These are phyloP conservation scores for Diplodia sapinea DNA, from an alignment of 2,329 filamentous ascomycete genomes.

Conservation along the genomic window DNA sequence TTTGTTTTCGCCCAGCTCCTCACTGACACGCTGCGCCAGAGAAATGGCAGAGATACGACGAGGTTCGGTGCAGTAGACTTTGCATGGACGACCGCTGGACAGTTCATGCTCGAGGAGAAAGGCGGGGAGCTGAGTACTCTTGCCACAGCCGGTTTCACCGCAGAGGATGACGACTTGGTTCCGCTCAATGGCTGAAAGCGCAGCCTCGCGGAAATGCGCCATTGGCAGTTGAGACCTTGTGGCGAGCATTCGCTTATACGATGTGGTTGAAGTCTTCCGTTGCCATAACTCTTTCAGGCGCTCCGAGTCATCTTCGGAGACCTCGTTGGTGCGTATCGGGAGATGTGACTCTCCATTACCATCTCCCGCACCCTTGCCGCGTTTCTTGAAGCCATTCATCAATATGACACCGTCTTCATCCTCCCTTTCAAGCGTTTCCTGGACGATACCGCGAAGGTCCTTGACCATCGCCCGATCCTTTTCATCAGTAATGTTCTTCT, in stretches of 20 bases:
- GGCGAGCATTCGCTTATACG: conserved; percentile 79
- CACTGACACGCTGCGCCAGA: conserved; percentile 87
- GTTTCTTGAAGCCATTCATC: conserved; percentile 71
- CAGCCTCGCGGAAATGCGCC: conserved; percentile 80
- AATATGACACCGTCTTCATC: conserved; percentile 66
- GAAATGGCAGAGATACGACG: conserved; percentile 96
- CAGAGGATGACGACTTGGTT: conserved; percentile 92
- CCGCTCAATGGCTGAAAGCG: conserved; percentile 75
- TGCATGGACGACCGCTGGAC: conserved; percentile 78
- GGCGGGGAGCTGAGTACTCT: conserved; percentile 95
- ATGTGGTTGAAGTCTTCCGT: conserved; percentile 55
- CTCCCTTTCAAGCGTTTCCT: conserved; percentile 65
- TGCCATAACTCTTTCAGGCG: conserved; percentile 58
- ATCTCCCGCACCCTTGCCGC: conserved; percentile 41
- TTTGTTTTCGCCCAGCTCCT: conserved; percentile 86
- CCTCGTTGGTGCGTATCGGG: conserved; percentile 14
- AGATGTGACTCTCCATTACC: conserved; percentile 32
- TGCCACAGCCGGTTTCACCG: conserved; percentile 95
- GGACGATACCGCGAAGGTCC: conserved; percentile 72
- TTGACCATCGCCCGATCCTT: conserved; percentile 72
- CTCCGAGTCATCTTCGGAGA: conserved; percentile 43
- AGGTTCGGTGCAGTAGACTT: conserved; percentile 94
- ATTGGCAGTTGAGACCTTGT: conserved; percentile 84
- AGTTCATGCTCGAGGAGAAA: conserved; percentile 92
- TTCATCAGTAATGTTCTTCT: conserved; percentile 72